Evolutionary conservation across 2,329 filamentous ascomycete species (phyloP), one percentile per base, ranked within the genome.

Genomic region (Tolypocladium pustulatum): DNA sequence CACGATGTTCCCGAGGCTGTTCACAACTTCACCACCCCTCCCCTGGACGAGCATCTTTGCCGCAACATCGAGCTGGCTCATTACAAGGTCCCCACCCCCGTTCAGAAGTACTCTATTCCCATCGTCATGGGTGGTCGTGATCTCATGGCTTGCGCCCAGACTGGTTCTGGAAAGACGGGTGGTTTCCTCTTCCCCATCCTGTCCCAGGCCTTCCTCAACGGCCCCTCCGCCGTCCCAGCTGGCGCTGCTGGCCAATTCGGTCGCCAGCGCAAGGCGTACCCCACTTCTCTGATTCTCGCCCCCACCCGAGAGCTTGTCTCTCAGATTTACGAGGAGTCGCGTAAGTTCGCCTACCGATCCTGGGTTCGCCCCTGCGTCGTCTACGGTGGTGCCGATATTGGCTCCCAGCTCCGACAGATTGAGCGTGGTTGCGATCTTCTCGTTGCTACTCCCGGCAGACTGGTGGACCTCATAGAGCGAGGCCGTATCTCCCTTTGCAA

Each of bases 101-200:
- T 99, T 57, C 94, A 99, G 79, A 99, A 99, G 77, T 97, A 99
- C 81, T 97, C 94, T 4, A 96, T 99, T 59, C 94, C 94, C 65
- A 99, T 99, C 70, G 94, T 99, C 72, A 96, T 96, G 90, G 88
- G 87, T 67, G 94, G 94, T 64, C 91, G 94, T 78, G 94, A 99
- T 77, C 81, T 99, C 73, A 99, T 99, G 94, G 94, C 94, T 76
- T 99, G 94, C 82, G 94, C 94, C 69, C 94, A 99, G 83, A 99
- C 94, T 67, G 94, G 93, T 87, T 99, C 94, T 71, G 94, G 94
- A 83, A 99, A 99, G 85, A 99, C 94, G 74, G 94, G 94, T 81
- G 94, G 94, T 82, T 99, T 99, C 85, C 81, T 99, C 64, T 99
- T 99, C 82, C 94, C 94, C 60, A 97, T 99, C 65, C 84, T 99